Conservation (phyloP, 352 stramenopile species). For the Pythium plurisporium region DNA sequence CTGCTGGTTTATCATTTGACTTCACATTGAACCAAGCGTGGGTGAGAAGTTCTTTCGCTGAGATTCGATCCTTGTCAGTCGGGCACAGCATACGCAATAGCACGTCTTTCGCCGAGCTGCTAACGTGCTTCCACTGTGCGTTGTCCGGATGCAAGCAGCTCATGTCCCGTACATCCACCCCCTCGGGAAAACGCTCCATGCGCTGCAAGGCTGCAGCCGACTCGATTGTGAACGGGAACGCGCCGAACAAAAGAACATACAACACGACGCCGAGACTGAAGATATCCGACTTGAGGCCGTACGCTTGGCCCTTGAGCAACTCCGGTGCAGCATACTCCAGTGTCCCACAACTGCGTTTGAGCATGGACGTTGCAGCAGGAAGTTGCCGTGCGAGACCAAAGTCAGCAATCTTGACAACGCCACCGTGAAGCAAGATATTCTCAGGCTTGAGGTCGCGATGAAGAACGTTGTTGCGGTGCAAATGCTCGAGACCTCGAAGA, state of each 20-base stretch:
- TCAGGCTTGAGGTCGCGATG: slow-evolving; percentile 80
- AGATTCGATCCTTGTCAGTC: slow-evolving; percentile 51
- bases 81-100: slow-evolving; percentile 52
- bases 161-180: slow-evolving; percentile 76
- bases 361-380: slow-evolving; percentile 33
- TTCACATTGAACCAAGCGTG: slow-evolving; percentile 58
- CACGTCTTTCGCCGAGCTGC: slow-evolving; percentile 48
- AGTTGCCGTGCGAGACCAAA: slow-evolving; percentile 77
- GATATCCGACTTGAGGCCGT: slow-evolving; percentile 73
- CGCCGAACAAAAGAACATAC: slow-evolving; percentile 75
- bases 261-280: slow-evolving; percentile 78
- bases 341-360: slow-evolving; percentile 67
- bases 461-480: slow-evolving; percentile 60
- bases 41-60: slow-evolving; percentile 47
- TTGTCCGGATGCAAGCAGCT: slow-evolving; percentile 62
- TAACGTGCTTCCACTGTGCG: slow-evolving; percentile 53
- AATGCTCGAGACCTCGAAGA: slow-evolving; percentile 48
- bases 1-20: too few relatives aligned
- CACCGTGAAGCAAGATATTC: slow-evolving; percentile 75
- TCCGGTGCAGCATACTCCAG: slow-evolving; percentile 76
- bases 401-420: slow-evolving; percentile 70
- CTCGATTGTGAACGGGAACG: slow-evolving; percentile 76
- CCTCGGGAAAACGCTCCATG: slow-evolving; percentile 55
- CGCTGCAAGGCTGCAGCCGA: slow-evolving; percentile 58
- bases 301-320: slow-evolving; percentile 55